Base-by-base conservation (phyloP, 73 alveolate species). In the Stentor coeruleus region DNA sequence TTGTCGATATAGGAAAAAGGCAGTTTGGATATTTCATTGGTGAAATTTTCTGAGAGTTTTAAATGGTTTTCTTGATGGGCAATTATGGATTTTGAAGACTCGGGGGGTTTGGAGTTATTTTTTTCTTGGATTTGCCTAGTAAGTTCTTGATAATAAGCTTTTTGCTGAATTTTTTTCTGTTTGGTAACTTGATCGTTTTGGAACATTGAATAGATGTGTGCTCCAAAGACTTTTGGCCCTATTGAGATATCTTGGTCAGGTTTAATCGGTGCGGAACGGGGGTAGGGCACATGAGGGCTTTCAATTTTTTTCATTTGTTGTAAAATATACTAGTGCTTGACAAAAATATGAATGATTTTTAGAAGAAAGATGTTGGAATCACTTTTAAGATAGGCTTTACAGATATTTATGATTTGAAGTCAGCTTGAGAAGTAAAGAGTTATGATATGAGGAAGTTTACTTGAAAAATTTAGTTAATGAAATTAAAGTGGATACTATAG, bases 91-190 rank as follows among this genome's bases (percentile, higher is more conserved):
- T 20, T 14, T 14, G 37, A 28, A 20, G 33, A 20, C 2, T 66
- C 79, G 36, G 33, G 20, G 14, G 79, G 79, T 33, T 33, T 66
- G 1, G n/a, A 26, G n/a, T 66, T 40, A 28, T 66, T 66, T 66
- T 66, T 66, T 33, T 66, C 79, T 20, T 66, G 36, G 37, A 66
- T 66, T 66, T 66, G 79, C 36, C 79, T 20, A 14, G 79, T 66
- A 2, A 66, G 79, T 2, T 66, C 79, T 66, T 66, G 79, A 66
- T 28, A 66, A 40, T 66, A 66, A 26, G 79, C 37, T 33, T 66
- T 66, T 66, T 66, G 79, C 33, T 66, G 79, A 20, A 66, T 14
- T 33, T 66, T 66, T 66, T 66, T 20, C 37, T 31, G n/a, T 20
- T 31, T 20, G 0, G 79, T 28, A 49, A 20, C 66, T 40, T 66